Percentiles rank a stretch among this genome's conserved stretches.
Evolutionary conservation across 2,329 filamentous ascomycete genomes (phyloP).

Genomic region (Immersiporthe knoxdaviesiana): DNA sequence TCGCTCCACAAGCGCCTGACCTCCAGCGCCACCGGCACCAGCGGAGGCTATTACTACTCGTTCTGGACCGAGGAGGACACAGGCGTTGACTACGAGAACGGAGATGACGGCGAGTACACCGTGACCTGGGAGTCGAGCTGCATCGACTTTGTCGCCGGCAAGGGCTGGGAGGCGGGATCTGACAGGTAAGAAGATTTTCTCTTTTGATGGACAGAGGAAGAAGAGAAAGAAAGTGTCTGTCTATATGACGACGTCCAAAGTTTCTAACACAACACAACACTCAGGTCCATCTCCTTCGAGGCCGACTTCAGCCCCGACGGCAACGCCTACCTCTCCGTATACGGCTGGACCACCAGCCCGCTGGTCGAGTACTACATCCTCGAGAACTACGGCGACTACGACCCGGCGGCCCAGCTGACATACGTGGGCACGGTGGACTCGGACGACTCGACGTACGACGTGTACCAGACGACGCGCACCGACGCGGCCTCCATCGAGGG

Average conservation of each 20-base stretch:
- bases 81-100: constrained; percentile 58
- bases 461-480: constrained; percentile 40
- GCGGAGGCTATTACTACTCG: constrained; percentile 63
- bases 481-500: constrained; percentile 52
- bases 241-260: too few relatives aligned
- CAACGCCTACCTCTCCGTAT: constrained; percentile 37
- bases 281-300: constrained; percentile 37
- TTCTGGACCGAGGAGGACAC: constrained; percentile 60
- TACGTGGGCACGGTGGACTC: constrained; percentile 39
- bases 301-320: constrained; percentile 34
- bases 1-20: constrained; percentile 36
- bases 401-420: constrained; percentile 43
- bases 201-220: not conserved
- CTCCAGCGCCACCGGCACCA: constrained; percentile 51
- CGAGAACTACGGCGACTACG: constrained; percentile 48
- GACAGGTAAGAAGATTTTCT: constrained; percentile 36
- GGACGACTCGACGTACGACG: constrained; percentile 43
- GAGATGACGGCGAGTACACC: constrained; percentile 52
- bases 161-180: constrained; percentile 51
- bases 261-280: constrained; percentile 45
- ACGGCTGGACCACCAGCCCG: constrained; percentile 45
- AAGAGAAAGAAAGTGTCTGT: not conserved
- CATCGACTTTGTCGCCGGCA: constrained; percentile 53
- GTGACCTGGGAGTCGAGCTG: constrained; percentile 50
- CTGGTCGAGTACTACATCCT: constrained; percentile 43